These are phyloP conservation scores for Stemphylium lycopersici DNA, from an alignment of 2,329 filamentous ascomycete genomes.

Conservation along the genomic window DNA sequence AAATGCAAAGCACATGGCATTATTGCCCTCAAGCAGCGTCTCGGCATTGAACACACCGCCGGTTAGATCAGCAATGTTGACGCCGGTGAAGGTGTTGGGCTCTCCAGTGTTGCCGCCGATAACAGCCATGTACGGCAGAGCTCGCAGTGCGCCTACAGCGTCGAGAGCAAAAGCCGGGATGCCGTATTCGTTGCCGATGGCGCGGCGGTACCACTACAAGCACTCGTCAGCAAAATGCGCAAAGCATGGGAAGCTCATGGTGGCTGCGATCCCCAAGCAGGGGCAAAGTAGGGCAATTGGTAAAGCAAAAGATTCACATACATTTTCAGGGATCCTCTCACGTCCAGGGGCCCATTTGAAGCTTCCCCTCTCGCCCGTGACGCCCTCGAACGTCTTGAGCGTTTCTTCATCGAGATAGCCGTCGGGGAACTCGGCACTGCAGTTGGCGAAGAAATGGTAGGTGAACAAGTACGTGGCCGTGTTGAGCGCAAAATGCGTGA, in stretches of 20 bases:
- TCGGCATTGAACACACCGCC: constrained; percentile 22
- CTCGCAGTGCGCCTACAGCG: constrained; percentile 17
- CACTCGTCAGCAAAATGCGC: no score
- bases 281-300: constrained; percentile 8
- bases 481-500: constrained; percentile 26
- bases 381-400: constrained; percentile 24
- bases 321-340: constrained; percentile 28
- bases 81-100: constrained; percentile 23
- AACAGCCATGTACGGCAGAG: constrained; percentile 13
- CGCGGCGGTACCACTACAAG: constrained; percentile 13
- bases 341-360: constrained; percentile 24
- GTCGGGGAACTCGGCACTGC: constrained; percentile 23
- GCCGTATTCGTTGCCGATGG: constrained; percentile 17
- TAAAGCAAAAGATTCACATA: constrained; percentile 8
- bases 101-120: constrained; percentile 27
- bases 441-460: constrained; percentile 25
- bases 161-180: neutral
- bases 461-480: constrained; percentile 7
- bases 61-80: constrained; percentile 22
- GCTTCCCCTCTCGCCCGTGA: constrained; percentile 21
- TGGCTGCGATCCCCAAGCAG: no score
- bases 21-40: constrained; percentile 22
- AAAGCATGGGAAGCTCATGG: no score
- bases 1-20: constrained; percentile 22
- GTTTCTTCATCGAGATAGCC: constrained; percentile 22